Evolutionary conservation across 768 basidiomycete species (phyloP).

Genomic region (Boletus eberwhitei): DNA sequence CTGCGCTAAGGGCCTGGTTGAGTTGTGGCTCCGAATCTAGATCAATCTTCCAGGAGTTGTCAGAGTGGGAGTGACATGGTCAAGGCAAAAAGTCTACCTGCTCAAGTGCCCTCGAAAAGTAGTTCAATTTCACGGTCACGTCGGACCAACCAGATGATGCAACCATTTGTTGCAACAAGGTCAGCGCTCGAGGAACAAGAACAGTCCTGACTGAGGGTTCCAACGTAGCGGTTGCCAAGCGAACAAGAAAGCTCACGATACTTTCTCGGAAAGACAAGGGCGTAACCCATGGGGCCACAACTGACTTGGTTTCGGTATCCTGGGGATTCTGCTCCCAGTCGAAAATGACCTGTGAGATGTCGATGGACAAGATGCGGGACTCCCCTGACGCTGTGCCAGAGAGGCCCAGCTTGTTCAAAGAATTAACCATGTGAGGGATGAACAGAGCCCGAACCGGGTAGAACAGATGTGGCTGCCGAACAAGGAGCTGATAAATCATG

Average conservation of each 20-base stretch:
- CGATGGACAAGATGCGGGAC: conserved; percentile 82
- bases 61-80: neutral
- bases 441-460: conserved; percentile 91
- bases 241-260: conserved; percentile 94
- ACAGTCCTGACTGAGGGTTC: conserved; percentile 39
- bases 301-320: conserved; percentile 23
- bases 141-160: conserved; percentile 86
- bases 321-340: conserved; percentile 81
- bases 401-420: conserved; percentile 85
- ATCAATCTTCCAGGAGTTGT: conserved; percentile 52
- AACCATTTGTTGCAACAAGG: conserved; percentile 72
- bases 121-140: conserved; percentile 87
- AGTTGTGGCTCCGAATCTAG: conserved; percentile 63
- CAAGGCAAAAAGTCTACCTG: conserved; percentile 44
- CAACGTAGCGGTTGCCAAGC: conserved; percentile 70
- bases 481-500: conserved; percentile 87
- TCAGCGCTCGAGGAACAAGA: conserved; percentile 61
- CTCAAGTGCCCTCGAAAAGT: conserved; percentile 81
- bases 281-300: conserved; percentile 57
- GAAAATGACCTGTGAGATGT: conserved; percentile 88
- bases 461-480: conserved; percentile 87
- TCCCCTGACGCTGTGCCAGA: conserved; percentile 67
- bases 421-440: conserved; percentile 90
- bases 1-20: conserved; percentile 70
- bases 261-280: conserved; percentile 81